A percentile compares a stretch with the other conserved stretches of the same genome.
Evolutionary conservation across 1,284 basidiomycete genomes (phyloP).

Genomic region (Grifola frondosa): DNA sequence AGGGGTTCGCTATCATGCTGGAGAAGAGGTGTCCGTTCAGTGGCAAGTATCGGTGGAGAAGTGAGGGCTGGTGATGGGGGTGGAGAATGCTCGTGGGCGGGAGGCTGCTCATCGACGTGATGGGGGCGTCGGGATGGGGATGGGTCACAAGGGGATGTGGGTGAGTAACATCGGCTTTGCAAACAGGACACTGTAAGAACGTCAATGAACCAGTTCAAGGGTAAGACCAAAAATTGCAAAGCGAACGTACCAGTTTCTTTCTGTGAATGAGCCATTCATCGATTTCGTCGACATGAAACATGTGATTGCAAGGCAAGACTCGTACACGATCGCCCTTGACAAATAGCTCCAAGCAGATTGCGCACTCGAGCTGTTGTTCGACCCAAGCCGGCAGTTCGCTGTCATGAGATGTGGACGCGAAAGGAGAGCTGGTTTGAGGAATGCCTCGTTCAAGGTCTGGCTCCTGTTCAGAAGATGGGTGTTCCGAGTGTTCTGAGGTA

Average conservation of each 20-base stretch:
- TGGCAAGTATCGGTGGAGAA: constrained; percentile 7
- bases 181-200: constrained; percentile 73
- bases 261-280: constrained; percentile 88
- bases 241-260: constrained; percentile 75
- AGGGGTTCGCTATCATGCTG: constrained; percentile 6
- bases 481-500: constrained; percentile 35
- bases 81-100: constrained; percentile 4
- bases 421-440: constrained; percentile 18
- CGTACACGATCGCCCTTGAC: constrained; percentile 82
- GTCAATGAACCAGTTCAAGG: constrained; percentile 2
- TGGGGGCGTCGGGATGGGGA: constrained; percentile 6
- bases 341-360: constrained; percentile 88
- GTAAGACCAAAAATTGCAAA: constrained; percentile 3
- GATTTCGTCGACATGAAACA: constrained; percentile 84
- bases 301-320: constrained; percentile 87
- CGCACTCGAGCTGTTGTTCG: constrained; percentile 76
- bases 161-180: constrained; percentile 84
- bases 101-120: constrained; percentile 3
- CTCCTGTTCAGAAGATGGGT: constrained; percentile 28
- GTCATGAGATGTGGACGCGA: constrained; percentile 24
- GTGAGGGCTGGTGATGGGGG: constrained; percentile 4
- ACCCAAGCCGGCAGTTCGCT: constrained; percentile 62
- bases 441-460: constrained; percentile 32
- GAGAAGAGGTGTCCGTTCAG: constrained; percentile 23
- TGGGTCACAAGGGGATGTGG: constrained; percentile 35